These are phyloP conservation scores for Cladosporium sp. DNA, from an alignment of 2,329 filamentous ascomycete genomes.

Conservation along the genomic window DNA sequence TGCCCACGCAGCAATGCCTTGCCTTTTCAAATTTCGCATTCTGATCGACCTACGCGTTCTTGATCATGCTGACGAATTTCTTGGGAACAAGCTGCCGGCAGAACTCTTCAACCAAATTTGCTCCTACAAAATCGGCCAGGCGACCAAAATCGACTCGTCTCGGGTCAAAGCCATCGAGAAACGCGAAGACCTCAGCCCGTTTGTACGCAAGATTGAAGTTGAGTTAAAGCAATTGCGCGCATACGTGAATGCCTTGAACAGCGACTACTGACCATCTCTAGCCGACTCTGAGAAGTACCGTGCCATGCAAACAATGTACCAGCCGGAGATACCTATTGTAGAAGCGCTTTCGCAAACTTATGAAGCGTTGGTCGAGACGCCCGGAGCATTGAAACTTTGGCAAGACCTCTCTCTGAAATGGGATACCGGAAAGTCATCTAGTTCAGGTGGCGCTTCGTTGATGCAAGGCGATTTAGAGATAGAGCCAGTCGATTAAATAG, in stretches of 20 bases:
- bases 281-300: neutral
- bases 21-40: too few relatives aligned
- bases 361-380: constrained; percentile 4
- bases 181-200: neutral
- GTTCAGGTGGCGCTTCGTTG: too few relatives aligned
- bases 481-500: too few relatives aligned
- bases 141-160: neutral
- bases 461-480: too few relatives aligned
- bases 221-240: neutral
- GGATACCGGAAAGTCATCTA: too few relatives aligned
- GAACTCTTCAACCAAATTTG: neutral
- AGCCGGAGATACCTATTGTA: neutral
- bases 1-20: too few relatives aligned
- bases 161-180: too few relatives aligned
- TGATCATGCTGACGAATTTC: neutral
- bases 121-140: neutral
- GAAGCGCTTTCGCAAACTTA: neutral
- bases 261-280: neutral
- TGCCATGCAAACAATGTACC: neutral
- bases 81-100: too few relatives aligned
- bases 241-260: neutral
- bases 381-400: neutral
- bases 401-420: too few relatives aligned
- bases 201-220: neutral
- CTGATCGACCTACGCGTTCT: neutral